Evolutionary conservation across 1,284 basidiomycete species (phyloP), one percentile per base, ranked within the genome.

Genomic region (Butyriboletus regius): DNA sequence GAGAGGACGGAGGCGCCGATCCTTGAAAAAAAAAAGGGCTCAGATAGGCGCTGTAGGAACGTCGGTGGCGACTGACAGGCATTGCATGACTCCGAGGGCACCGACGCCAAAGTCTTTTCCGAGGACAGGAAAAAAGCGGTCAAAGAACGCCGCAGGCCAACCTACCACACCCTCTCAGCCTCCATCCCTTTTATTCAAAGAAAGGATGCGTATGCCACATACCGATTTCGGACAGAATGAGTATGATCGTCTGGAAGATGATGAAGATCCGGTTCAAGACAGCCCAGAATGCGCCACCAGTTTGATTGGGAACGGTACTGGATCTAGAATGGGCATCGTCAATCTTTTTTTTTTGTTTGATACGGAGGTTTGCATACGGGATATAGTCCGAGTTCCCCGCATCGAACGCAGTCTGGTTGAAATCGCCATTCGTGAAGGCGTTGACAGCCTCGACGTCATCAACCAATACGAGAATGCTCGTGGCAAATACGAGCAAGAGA

Each of bases 241-340:
- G 78, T 33, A 91, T 74, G 55, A 91, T 61, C 44, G 79, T 75
- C 65, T 91, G 85, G 67, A 83, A 79, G 54, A 90, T 75, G 71
- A 92, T 88, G 61, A 93, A 78, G 34, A 93, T 69, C 18, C 88
- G 76, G 63, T 88, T 85, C 47, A 92, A 72, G 43, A 92, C 82
- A 1, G 88, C 84, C 86, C 89, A 93, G 68, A 92, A 91, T 2
- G 79, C 80, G 15, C 91, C 90, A 3, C 86, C 90, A 41, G 88
- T 74, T 68, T 94, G 88, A 62, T 90, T 87, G 0, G 90, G 89
- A 5, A 93, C 85, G 2, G 88, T 86, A 64, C 82, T 85, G 51
- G 75, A 73, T 50, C 85, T 88, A 55, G 6, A 55, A 55, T 10
- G 44, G 43, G 7, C 10, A 7, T 38, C 38, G 34, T 51, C 49